A percentile compares a stretch with the other conserved stretches of the same genome.
Conservation (phyloP, 2,329 filamentous ascomycete species). For the Talaromyces atroroseus region DNA sequence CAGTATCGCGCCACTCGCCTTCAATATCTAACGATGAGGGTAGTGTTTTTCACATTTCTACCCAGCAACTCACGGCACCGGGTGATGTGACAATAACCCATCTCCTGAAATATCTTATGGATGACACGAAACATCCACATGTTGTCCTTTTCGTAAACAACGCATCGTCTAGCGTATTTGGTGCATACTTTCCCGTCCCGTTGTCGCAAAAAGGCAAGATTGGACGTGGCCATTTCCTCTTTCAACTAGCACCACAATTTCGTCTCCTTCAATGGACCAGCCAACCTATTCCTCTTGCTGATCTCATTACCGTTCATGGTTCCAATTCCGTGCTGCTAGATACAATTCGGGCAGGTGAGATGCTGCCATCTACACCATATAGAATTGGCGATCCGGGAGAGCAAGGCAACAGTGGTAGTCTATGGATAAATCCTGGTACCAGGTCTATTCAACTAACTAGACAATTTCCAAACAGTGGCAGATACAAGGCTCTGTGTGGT, state of each 20-base stretch:
- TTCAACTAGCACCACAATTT: constrained; percentile 1
- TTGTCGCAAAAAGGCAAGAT: not conserved
- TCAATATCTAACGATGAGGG: not conserved
- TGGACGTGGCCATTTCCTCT: constrained; percentile 1
- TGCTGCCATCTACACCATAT: not conserved
- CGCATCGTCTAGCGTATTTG: not conserved
- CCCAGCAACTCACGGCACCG: not conserved
- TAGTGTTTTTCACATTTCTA: not conserved
- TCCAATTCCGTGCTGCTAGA: not conserved
- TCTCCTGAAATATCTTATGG: not conserved
- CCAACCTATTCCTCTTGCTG: not conserved
- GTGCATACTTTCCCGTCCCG: not conserved
- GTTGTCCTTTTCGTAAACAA: not conserved
- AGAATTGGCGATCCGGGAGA: not conserved
- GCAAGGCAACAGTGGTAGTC: not conserved
- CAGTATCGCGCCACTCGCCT: not conserved
- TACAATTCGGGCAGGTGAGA: no score
- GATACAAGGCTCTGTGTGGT: not conserved
- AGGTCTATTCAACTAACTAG: not conserved
- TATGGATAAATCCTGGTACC: not conserved
- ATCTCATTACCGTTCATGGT: not conserved
- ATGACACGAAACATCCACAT: not conserved
- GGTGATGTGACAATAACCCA: not conserved
- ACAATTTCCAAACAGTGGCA: not conserved
- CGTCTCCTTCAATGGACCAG: not conserved